Base-by-base conservation (phyloP, 176 grass and related monocot genomes). In the Hordeum vulgare region DNA sequence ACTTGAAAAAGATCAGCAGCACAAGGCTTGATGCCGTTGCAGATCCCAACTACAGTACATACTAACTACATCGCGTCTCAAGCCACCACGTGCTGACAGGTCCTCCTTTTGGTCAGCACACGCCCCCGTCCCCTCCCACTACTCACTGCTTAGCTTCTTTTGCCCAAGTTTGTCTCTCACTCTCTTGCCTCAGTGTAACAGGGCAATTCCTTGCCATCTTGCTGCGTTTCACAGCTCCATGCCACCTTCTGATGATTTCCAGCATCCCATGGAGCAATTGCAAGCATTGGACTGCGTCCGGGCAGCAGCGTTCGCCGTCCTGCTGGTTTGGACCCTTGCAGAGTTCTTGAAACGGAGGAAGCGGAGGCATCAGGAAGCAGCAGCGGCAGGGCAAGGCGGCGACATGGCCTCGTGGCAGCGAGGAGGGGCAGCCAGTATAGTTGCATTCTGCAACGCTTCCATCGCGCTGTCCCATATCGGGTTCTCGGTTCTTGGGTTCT, bases 261-360 rank as follows among this genome's bases (percentile, higher is more conserved):
- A 21, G 24, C 26, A 82, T 64, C 28, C 0, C 0, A 84, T 91
- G 81, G 81, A 91, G 72, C 11, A 17, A 11, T 12, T 62, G 49
- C 59, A 1, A 54, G 77, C 62, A 34, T 2, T 82, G 81, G 84
- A 89, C 35, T 91, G 44, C 44, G 61, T 87, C 24, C 58, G 34
- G 20, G n/a, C 82, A 21, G 71, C 67, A 80, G 78, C 70, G 36
- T 80, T 89, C 27, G 40, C 81, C 14, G 6, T 83, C 53, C 78
- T 89, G 79, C 72, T 89, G 51, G 9, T 81, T 80, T 91, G 92
- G 92, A 24, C 87, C 17, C 37, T 81, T 15, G 47, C 40, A 62
- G 69, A 85, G 49, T 61, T 87, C 1, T 4, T 63, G 36, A 87
- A 59, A 61, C 40, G 15, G 44, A 87, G 45, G 41, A 84, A 68